Evolutionary conservation across 177 flowering plant species (phyloP), one percentile per base, ranked within the genome.

Genomic region (Vitis hybrid): DNA sequence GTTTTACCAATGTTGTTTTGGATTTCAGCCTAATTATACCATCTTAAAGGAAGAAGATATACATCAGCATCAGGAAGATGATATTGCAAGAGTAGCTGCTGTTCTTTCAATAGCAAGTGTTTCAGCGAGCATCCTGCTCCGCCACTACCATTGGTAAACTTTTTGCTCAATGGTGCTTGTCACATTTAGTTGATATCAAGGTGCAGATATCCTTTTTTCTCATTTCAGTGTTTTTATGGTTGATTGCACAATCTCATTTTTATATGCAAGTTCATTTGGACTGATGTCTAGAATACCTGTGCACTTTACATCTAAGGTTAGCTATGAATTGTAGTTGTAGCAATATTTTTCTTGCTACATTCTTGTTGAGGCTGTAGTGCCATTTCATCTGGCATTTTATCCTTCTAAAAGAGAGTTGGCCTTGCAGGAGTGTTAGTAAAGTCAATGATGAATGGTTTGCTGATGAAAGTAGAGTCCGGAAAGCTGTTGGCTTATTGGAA

Each of bases 381-480:
- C 56, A 10, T 55, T 14, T 19, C 11, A 1, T 67, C 9, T 56
- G 30, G 46, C 11, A 19, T 11, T 48, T 19, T n/a, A 3, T 14
- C 16, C 14, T 52, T 71, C 54, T 79, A 73, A 27, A 74, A 63
- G 62, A 54, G 60, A 50, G n/a, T 72, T 80, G 54, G 54, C 56
- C 30, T 78, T 73, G 73, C 92, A 91, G 99, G 98, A 85, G 89
- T 81, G 92, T 91, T 15, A 88, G 86, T 76, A 88, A 82, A 72
- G 90, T 91, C 50, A 83, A 89, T 79, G 98, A 92, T 77, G 93
- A 80, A 61, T 94, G 98, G 98, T 89, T 94, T 83, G 86, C 84
- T 0, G 91, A 88, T 83, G 98, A 92, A 81, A 87, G 77, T 57
- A 76, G 71, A 66, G 94, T 87, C 16, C 90, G 97, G 55, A 81